A percentile compares a stretch with the other conserved stretches of the same genome.
These are phyloP conservation scores for Bruguiera parviflora DNA, from an alignment of 345 rosid genomes.

Conservation along the genomic window DNA sequence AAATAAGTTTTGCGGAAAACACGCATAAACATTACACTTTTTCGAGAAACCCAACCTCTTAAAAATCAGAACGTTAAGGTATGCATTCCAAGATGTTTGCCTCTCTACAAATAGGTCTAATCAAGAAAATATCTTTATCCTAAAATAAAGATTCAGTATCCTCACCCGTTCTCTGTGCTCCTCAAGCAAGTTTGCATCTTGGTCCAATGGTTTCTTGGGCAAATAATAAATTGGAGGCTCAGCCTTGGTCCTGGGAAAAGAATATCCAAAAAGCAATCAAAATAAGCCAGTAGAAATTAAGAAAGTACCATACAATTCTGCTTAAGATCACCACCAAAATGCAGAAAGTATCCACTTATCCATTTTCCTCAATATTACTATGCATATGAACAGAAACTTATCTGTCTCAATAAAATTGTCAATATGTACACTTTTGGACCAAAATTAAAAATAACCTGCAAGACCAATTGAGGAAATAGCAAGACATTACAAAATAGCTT, in stretches of 20 bases:
- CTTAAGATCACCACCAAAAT: conserved; percentile 32
- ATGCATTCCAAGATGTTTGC: background rate
- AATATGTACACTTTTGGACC: conserved; percentile 99
- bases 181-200: conserved; percentile 46
- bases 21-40: background rate
- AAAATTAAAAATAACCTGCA: conserved; percentile 98
- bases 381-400: conserved; percentile 89
- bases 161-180: conserved; percentile 69
- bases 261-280: conserved; percentile 29
- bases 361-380: conserved; percentile 48
- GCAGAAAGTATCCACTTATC: conserved; percentile 30
- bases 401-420: conserved; percentile 90
- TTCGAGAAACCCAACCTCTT: background rate
- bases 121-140: background rate
- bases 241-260: conserved; percentile 72
- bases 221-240: conserved; percentile 83
- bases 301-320: conserved; percentile 25
- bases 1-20: background rate
- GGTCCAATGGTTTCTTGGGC: conserved; percentile 61
- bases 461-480: conserved; percentile 3
- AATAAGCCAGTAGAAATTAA: conserved; percentile 8
- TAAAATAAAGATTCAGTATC: conserved; percentile 4
- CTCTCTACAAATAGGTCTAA: background rate
- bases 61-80: background rate
- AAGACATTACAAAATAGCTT: conserved; percentile 18